Conservation (phyloP, 805 yeast genomes). For the Diddensiella transvaalensis region DNA sequence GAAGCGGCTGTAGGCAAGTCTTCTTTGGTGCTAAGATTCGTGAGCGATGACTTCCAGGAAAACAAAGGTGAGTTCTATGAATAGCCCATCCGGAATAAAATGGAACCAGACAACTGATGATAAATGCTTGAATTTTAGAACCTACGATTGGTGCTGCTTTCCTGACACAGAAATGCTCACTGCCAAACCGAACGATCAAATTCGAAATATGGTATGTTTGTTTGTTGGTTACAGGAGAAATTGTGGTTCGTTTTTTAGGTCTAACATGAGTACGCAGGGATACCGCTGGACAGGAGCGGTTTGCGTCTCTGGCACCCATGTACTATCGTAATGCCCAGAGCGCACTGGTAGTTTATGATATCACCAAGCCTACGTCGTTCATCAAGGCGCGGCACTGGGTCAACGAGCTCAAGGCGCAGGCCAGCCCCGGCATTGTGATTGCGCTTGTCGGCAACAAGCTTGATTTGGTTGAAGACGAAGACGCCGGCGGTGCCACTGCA, state of each 20-base stretch:
- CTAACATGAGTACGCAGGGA: no score
- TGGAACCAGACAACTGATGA: constrained; percentile 18
- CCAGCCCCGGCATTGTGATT: constrained; percentile 83
- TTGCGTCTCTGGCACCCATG: constrained; percentile 95
- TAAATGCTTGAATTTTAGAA: constrained; percentile 51
- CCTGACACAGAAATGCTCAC: constrained; percentile 85
- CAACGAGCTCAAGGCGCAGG: constrained; percentile 91
- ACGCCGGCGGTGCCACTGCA: constrained; percentile 28
- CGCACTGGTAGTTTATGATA: constrained; percentile 91
- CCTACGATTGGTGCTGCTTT: constrained; percentile 99
- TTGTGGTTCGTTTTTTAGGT: no score
- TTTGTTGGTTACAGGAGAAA: no score
- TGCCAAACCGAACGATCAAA: constrained; percentile 82
- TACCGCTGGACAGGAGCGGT: constrained; percentile 97
- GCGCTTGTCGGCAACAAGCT: constrained; percentile 93
- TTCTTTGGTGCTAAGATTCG: constrained; percentile 86
- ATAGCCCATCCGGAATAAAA: not conserved
- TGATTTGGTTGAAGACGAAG: constrained; percentile 59
- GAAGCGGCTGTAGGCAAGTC: constrained; percentile 99
- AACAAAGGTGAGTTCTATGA: constrained; percentile 53
- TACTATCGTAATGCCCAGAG: constrained; percentile 97
- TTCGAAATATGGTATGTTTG: constrained; percentile 58
- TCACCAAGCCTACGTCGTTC: constrained; percentile 91
- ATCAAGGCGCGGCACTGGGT: constrained; percentile 98
- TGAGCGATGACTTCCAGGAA: constrained; percentile 92